phyloP scores from a whole-genome alignment of 106 monocot genomes.

The Dendrobium huoshanense region DNA sequence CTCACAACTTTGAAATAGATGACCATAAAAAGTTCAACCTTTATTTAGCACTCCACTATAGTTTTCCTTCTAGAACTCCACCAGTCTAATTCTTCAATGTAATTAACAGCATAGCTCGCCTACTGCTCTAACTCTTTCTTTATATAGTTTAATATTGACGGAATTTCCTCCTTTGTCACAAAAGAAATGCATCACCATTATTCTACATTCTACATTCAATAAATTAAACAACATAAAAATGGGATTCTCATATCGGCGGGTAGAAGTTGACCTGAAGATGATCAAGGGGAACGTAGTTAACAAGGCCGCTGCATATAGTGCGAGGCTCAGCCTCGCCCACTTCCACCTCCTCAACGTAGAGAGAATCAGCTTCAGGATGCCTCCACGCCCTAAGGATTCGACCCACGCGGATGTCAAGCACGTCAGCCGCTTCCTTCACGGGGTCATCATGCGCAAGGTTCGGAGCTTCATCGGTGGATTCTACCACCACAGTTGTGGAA shows the following conservation, averaged over 20 bases:
- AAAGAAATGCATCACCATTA: background rate
- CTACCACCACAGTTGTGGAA: background rate
- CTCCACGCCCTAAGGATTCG: slow-evolving; percentile 53
- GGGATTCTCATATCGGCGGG: background rate
- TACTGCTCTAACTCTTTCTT: background rate
- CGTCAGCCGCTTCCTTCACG: slow-evolving; percentile 42
- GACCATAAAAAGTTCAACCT: too few species aligned
- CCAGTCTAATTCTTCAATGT: background rate
- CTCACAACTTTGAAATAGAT: too few species aligned
- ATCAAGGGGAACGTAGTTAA: slow-evolving; percentile 61
- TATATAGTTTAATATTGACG: background rate
- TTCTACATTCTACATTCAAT: background rate
- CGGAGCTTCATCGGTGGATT: background rate
- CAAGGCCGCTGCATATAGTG: slow-evolving; percentile 95
- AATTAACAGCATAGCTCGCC: background rate
- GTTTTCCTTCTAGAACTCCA: background rate
- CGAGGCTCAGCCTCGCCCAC: slow-evolving; percentile 74
- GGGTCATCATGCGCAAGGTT: slow-evolving; percentile 12
- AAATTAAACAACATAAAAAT: background rate
- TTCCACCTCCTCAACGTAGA: slow-evolving; percentile 90
- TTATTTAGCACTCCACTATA: background rate
- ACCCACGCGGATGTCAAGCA: slow-evolving; percentile 76
- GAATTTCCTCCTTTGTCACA: background rate
- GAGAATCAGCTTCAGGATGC: slow-evolving; percentile 89
- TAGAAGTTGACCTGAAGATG: slow-evolving; percentile 35